phyloP scores from a whole-genome alignment of 257 asterid genomes.

The Striga asiatica region DNA sequence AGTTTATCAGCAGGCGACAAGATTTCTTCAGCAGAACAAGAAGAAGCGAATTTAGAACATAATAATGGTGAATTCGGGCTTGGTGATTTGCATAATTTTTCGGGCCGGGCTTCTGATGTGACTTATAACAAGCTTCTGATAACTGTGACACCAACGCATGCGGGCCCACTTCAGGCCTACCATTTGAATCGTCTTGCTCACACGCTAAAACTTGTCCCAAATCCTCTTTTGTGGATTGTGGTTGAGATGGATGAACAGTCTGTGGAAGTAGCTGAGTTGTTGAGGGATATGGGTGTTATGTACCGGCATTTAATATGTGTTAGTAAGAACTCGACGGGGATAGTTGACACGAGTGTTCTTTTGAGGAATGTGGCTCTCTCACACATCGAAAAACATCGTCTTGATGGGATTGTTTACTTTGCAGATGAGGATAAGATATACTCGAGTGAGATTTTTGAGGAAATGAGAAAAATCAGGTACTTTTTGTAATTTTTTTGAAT shows the following conservation, averaged over 20 bases:
- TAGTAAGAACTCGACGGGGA: constrained; percentile 27
- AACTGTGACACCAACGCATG: constrained; percentile 47
- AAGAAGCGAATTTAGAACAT: constrained; percentile 13
- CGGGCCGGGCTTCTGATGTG: constrained; percentile 15
- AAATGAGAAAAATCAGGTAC: constrained; percentile 79
- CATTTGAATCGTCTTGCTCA: constrained; percentile 49
- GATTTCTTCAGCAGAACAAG: constrained; percentile 14
- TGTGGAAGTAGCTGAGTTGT: constrained; percentile 41
- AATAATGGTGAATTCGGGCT: constrained; percentile 6
- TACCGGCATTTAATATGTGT: constrained; percentile 59
- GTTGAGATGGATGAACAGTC: constrained; percentile 70
- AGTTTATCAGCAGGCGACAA: constrained; percentile 16
- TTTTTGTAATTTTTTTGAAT: constrained; percentile 1
- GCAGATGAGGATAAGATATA: constrained; percentile 60
- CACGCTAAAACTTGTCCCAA: constrained; percentile 38
- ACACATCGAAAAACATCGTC: constrained; percentile 60
- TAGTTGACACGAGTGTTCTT: constrained; percentile 25
- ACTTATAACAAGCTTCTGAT: constrained; percentile 48
- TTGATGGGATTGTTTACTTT: constrained; percentile 68
- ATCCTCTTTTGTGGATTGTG: constrained; percentile 67
- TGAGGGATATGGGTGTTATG: constrained; percentile 62
- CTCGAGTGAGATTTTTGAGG: constrained; percentile 39
- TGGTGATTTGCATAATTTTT: constrained; percentile 14
- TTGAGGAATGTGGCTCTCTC: constrained; percentile 57
- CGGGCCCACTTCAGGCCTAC: constrained; percentile 40